Conservation (phyloP, 306 rosid species). For the Cicer arietinum region DNA sequence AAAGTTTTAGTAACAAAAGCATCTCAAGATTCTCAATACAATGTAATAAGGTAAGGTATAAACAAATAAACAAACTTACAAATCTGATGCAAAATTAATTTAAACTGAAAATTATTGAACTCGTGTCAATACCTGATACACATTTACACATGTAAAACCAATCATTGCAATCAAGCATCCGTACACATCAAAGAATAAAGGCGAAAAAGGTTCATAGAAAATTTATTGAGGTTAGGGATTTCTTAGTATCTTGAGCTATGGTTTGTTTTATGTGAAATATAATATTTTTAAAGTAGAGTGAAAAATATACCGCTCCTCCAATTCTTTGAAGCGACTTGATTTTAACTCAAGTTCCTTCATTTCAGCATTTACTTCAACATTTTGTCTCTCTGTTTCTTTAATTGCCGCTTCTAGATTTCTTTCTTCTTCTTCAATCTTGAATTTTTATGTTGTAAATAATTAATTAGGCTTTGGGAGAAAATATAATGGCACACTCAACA, state of each 20-base stretch:
- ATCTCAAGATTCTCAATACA: constrained; percentile 26
- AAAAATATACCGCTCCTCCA: constrained; percentile 83
- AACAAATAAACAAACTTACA: constrained; percentile 28
- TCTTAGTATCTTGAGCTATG: constrained; percentile 11
- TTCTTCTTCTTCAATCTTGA: constrained; percentile 91
- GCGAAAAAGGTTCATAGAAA: constrained; percentile 2
- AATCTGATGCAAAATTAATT: constrained; percentile 91
- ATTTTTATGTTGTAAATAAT: constrained; percentile 31
- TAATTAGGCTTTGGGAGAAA: too few relatives aligned
- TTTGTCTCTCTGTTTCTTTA: constrained; percentile 79
- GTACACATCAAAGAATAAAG: constrained; percentile 13
- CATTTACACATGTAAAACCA: constrained; percentile 40
- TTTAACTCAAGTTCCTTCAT: constrained; percentile 81
- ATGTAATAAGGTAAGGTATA: not conserved
- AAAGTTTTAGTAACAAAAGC: constrained; percentile 31
- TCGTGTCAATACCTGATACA: constrained; percentile 93
- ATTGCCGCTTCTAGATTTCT: constrained; percentile 90
- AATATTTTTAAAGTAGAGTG: constrained; percentile 30
- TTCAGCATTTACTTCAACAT: constrained; percentile 77
- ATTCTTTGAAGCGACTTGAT: constrained; percentile 77
- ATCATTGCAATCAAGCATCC: constrained; percentile 42
- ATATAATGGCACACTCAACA: constrained; percentile 36
- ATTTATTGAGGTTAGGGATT: constrained; percentile 4
- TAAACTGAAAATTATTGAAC: constrained; percentile 94
- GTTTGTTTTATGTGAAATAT: constrained; percentile 34